Conservation (phyloP, 805 yeast genomes). For the Komagataella populi region DNA sequence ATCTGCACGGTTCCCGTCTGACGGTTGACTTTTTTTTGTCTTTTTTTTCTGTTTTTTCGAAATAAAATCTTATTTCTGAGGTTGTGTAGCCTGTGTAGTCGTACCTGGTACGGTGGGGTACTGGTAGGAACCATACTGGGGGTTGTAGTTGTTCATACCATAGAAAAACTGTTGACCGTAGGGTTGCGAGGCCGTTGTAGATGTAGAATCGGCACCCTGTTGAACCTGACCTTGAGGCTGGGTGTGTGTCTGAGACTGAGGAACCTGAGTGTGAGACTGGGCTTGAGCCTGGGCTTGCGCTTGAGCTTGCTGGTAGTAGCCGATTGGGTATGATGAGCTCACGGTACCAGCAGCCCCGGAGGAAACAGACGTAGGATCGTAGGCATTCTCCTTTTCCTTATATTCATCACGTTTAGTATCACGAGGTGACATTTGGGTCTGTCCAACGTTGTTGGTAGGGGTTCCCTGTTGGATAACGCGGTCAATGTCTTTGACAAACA, state of each 20-base stretch:
- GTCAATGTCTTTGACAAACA: conserved; percentile 56
- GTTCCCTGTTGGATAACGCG: conserved; percentile 23
- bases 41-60: no score
- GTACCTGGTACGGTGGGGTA: background rate
- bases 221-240: background rate
- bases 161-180: background rate
- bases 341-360: background rate
- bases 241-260: background rate
- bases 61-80: background rate
- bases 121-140: background rate
- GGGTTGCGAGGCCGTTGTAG: background rate
- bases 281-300: background rate
- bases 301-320: background rate
- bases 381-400: background rate
- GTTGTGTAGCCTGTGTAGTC: background rate
- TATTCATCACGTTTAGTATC: background rate
- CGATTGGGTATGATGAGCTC: background rate
- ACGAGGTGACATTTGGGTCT: background rate
- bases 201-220: background rate
- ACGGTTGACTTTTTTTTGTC: background rate
- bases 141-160: background rate
- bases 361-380: background rate
- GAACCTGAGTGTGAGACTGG: background rate
- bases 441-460: conserved; percentile 10
- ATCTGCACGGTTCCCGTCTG: background rate